These are phyloP conservation scores for Coniferiporia sulphurascens DNA, from an alignment of 1,284 basidiomycete genomes.

Conservation along the genomic window DNA sequence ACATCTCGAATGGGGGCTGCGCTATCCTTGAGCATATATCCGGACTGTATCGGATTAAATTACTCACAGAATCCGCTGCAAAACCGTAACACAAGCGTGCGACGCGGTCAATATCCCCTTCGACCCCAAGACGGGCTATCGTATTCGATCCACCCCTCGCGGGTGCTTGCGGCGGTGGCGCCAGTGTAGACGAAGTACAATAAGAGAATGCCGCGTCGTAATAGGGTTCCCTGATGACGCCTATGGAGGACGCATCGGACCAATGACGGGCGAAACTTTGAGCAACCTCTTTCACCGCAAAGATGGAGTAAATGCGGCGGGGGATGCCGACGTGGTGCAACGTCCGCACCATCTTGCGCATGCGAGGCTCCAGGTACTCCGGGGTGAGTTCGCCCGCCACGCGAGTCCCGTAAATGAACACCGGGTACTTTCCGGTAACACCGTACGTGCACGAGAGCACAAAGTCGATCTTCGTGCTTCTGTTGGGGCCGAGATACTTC, in stretches of 20 bases:
- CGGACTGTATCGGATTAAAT: not conserved
- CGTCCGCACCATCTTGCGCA: slow-evolving; percentile 30
- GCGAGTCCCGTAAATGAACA: slow-evolving; percentile 47
- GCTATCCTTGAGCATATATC: slow-evolving; percentile 4
- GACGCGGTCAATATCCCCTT: slow-evolving; percentile 38
- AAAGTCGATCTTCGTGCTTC: slow-evolving; percentile 20
- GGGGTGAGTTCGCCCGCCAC: slow-evolving; percentile 29
- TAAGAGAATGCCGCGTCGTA: slow-evolving; percentile 58
- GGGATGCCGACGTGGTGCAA: not conserved
- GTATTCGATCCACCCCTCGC: slow-evolving; percentile 19
- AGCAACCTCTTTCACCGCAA: slow-evolving; percentile 49
- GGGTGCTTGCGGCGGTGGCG: slow-evolving; percentile 22
- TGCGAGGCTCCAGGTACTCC: slow-evolving; percentile 30
- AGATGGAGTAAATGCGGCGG: slow-evolving; percentile 59
- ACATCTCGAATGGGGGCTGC: slow-evolving; percentile 52
- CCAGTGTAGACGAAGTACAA: slow-evolving; percentile 45
- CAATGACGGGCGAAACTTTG: slow-evolving; percentile 43
- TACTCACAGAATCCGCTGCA: slow-evolving; percentile 50
- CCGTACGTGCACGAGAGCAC: slow-evolving; percentile 23
- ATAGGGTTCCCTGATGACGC: slow-evolving; percentile 40
- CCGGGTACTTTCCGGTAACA: slow-evolving; percentile 32
- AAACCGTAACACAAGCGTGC: slow-evolving; percentile 51
- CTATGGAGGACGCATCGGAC: slow-evolving; percentile 39
- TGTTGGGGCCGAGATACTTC: not conserved
- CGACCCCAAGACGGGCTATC: slow-evolving; percentile 40